Evolutionary conservation across 345 rosid species (phyloP).

Genomic region (Rhizophora mangle): DNA sequence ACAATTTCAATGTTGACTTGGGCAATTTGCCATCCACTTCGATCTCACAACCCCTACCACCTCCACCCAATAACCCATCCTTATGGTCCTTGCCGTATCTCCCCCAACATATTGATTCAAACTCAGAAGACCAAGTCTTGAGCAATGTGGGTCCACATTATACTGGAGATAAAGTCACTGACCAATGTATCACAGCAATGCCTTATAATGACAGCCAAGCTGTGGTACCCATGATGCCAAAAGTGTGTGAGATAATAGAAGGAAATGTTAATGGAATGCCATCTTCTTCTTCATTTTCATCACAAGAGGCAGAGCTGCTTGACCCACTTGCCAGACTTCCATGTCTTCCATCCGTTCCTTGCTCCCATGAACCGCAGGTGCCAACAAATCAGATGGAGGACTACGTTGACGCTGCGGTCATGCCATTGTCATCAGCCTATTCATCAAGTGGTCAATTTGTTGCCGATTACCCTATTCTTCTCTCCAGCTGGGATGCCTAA

Average conservation of each 20-base stretch:
- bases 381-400: slow-evolving; percentile 36
- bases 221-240: slow-evolving; percentile 38
- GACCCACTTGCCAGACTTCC: slow-evolving; percentile 28
- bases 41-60: too few relatives aligned
- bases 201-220: slow-evolving; percentile 22
- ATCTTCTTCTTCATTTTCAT: slow-evolving; percentile 24
- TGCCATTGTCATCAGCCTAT: slow-evolving; percentile 38
- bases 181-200: background rate
- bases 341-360: slow-evolving; percentile 27
- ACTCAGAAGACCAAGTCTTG: too few relatives aligned
- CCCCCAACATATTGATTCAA: too few relatives aligned
- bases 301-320: slow-evolving; percentile 12
- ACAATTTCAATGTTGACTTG: too few relatives aligned
- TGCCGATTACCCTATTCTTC: slow-evolving; percentile 48
- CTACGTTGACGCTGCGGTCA: slow-evolving; percentile 2
- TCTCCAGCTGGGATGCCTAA: slow-evolving; percentile 55
- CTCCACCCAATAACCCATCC: too few relatives aligned
- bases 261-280: slow-evolving; percentile 24
- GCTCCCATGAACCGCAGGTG: slow-evolving; percentile 27
- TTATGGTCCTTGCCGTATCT: too few relatives aligned
- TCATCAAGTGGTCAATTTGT: slow-evolving; percentile 37
- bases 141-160: too few relatives aligned
- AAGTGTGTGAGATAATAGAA: slow-evolving; percentile 55
- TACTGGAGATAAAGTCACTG: too few relatives aligned
- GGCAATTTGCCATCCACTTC: too few relatives aligned